Base-by-base conservation (phyloP, 1,284 basidiomycete species). In the Ustilago curta region DNA sequence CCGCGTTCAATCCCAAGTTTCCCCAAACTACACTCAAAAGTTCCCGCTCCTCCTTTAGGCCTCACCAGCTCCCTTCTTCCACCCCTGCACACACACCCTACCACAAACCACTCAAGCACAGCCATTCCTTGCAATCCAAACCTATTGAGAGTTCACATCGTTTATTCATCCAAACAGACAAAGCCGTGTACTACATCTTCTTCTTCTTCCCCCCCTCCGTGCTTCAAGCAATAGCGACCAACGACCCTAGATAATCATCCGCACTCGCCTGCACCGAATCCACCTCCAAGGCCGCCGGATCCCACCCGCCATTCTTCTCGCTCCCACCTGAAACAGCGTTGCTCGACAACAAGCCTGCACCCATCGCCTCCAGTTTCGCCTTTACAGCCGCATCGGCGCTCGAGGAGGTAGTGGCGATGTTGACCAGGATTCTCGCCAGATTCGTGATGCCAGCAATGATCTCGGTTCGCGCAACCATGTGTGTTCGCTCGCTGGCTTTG, bases 381-480 rank as follows among this genome's bases (percentile, higher is more conserved):
- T 48, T 61, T 8, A 47, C 35, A 9, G 9, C 43, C 23, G 14
- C 21, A 29, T 29, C 21, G 11, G 21, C 39, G 1, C 27, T n/a
- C 8, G 47, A n/a, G 11, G 57, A 50, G 19, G 50, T 32, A 4
- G 55, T 63, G 7, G 53, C 43, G 7, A 65, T 42, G 25, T 73
- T 70, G 23, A 72, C 54, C 19, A 71, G 31, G 9, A 76, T 67
- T 8, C 73, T 44, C 21, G 70, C 51, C 0, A 69, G 57, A 12
- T 68, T 77, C 3, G 92, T 88, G 65, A 94, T 82, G 16, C 88
- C 88, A 2, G 88, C 87, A 42, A 90, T 88, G 90, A 93, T 93
- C 77, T 91, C 90, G 25, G 90, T 88, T 32, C 92, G 83, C 1
- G 92, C 92, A 12, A 91, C 91, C 53, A 79, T 83, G 79, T 92